Percentiles rank a stretch among this genome's conserved stretches.
Conservation (phyloP, 1,284 basidiomycete genomes). For the Thecaphora frezii region DNA sequence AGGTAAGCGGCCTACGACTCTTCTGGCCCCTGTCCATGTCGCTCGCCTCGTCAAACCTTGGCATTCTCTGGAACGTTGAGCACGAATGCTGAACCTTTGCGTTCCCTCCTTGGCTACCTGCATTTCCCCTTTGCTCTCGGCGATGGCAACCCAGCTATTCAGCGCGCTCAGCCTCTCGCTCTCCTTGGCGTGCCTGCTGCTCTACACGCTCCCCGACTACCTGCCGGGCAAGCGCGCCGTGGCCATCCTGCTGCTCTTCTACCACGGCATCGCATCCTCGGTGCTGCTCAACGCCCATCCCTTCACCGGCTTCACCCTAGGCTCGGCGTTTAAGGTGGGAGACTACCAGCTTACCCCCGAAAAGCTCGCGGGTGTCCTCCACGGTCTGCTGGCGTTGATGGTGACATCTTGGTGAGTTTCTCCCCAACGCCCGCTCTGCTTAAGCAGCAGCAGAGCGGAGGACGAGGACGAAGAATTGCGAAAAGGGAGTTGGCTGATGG, state of each 20-base stretch:
- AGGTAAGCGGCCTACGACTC: constrained; percentile 64
- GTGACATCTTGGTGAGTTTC: constrained; percentile 25
- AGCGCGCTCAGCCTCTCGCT: constrained; percentile 16
- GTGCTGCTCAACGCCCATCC: constrained; percentile 74
- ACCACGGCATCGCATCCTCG: constrained; percentile 74
- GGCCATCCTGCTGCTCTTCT: constrained; percentile 73
- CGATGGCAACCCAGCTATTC: constrained; percentile 15
- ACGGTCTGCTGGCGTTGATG: constrained; percentile 32
- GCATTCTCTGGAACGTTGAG: no score
- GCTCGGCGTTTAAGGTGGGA: constrained; percentile 63
- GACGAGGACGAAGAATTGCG: no score
- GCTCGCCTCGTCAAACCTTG: no score
- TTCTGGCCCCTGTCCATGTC: no score
- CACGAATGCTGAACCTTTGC: no score
- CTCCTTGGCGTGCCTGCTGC: constrained; percentile 26
- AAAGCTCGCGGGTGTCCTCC: constrained; percentile 18
- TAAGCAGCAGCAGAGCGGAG: no score
- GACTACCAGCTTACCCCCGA: constrained; percentile 7
- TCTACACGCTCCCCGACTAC: constrained; percentile 65
- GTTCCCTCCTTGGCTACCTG: not conserved
- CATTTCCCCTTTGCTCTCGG: not conserved
- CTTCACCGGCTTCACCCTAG: constrained; percentile 73
- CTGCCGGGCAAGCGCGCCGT: constrained; percentile 79
- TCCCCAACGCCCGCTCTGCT: not conserved
- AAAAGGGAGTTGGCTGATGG: no score